Conservation (phyloP, 495 filamentous ascomycete genomes). For the Aspergillus coremiiformis region DNA sequence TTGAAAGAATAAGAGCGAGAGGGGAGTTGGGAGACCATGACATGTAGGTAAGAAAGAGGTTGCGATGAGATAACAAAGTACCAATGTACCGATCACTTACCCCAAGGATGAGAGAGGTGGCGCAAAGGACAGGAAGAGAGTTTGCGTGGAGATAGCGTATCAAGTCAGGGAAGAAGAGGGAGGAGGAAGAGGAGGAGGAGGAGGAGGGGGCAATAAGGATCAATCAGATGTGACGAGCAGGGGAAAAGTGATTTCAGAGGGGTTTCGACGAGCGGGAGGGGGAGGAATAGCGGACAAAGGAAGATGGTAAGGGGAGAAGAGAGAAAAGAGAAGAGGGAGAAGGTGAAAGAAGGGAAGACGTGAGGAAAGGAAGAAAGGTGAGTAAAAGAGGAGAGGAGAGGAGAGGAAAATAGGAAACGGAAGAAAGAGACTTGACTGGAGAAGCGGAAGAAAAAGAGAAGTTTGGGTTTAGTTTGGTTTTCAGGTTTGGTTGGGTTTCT, state of each 20-base stretch:
- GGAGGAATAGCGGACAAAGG: conserved; percentile 22
- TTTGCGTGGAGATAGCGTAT: not conserved
- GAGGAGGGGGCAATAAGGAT: conserved; percentile 3
- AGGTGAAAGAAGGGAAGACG: conserved; percentile 13
- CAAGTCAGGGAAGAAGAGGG: not conserved
- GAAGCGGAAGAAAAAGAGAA: conserved; percentile 15
- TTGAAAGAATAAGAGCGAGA: conserved; percentile 1
- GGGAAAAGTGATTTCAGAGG: conserved; percentile 7
- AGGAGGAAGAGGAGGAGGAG: conserved; percentile 1
- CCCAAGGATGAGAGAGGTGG: not conserved
- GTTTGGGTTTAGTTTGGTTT: conserved; percentile 6
- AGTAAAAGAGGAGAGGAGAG: conserved; percentile 10
- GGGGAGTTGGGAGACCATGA: not conserved
- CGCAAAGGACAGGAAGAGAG: not conserved
- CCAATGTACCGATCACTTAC: not conserved
- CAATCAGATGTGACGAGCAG: conserved; percentile 1
- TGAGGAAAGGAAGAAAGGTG: conserved; percentile 14
- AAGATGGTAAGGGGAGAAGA: conserved; percentile 14
- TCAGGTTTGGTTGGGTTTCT: not conserved
- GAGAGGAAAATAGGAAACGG: conserved; percentile 17
- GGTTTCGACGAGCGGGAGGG: conserved; percentile 21
- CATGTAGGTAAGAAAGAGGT: not conserved
- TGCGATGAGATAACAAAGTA: not conserved
- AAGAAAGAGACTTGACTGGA: conserved; percentile 16
- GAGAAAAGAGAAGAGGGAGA: conserved; percentile 13